phyloP scores from a whole-genome alignment of 441 rosid genomes.

The Hura crepitans region DNA sequence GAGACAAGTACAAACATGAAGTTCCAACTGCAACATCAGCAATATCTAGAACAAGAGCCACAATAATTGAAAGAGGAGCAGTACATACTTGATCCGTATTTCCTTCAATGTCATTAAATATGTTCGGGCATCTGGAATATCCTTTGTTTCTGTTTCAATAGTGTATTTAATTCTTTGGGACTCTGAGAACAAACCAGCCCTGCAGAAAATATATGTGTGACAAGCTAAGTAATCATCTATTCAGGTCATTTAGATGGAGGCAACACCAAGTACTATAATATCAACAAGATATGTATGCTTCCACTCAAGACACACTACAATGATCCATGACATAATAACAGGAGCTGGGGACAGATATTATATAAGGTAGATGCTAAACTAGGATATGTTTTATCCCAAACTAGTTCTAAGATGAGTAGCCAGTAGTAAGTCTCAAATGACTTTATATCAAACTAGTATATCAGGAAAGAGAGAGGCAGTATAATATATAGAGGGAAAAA shows the following conservation, averaged over 20 bases:
- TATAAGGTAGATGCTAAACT: neutral
- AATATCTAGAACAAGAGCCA: neutral
- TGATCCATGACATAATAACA: neutral
- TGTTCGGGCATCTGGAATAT: conserved; percentile 79
- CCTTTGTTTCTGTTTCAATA: conserved; percentile 58
- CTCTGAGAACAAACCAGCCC: conserved; percentile 81
- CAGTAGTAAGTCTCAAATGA: neutral
- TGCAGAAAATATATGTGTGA: conserved; percentile 33
- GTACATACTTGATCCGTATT: conserved; percentile 57
- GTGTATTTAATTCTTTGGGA: conserved; percentile 67
- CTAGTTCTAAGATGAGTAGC: neutral
- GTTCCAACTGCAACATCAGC: neutral
- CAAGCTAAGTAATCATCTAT: conserved; percentile 17
- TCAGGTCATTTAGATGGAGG: neutral
- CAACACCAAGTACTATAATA: neutral
- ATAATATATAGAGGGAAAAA: conserved; percentile 3
- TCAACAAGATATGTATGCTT: neutral
- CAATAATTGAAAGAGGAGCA: conserved; percentile 6
- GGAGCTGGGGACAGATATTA: neutral
- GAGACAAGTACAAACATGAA: neutral
- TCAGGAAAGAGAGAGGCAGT: neutral
- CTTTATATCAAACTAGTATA: neutral
- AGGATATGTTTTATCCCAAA: neutral
- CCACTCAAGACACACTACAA: neutral
- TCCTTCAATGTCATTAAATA: conserved; percentile 75